Base-by-base conservation (phyloP, 768 basidiomycete species). In the Atractiella rhizophila region DNA sequence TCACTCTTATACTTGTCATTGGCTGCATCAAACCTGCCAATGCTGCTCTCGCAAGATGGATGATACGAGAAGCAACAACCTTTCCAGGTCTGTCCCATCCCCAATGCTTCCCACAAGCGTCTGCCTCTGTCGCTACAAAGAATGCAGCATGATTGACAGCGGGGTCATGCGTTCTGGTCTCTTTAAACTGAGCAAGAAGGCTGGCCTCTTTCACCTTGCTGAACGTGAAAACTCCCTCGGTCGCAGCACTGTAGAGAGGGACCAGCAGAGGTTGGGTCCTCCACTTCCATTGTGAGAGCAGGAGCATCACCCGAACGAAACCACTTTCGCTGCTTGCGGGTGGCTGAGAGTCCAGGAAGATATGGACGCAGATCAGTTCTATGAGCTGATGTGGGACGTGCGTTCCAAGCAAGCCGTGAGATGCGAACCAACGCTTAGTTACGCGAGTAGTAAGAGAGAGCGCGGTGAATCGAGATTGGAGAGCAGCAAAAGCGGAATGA, bases 351-450 rank as follows among this genome's bases (percentile, higher is more conserved):
- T 65, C 65, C 10, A 83, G 61, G 54, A 86, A 94, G 13, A 77
- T 64, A 26, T 63, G 62, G 0, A 82, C 79, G 56, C 79, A 81
- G 30, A 98, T 57, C 15, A 96, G 62, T 57, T 98, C 91, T 27
- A 80, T 68, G 0, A 69, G 73, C 56, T 94, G 82, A 44, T 71
- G 68, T 5, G 67, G 66, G 39, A 94, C 63, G 49, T 81, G 76
- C 0, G 65, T 59, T 4, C 68, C 64, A 26, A 96, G 66, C 42
- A 91, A 66, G n/a, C n/a, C n/a, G 55, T 98, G 91, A 6, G 76
- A 64, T 1, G 78, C 71, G 40, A 96, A 63, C 91, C 91, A 98
- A 31, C 88, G 69, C 61, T 94, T 88, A 37, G 79, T 68, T 13
- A 96, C 66, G 28, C 91, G 67, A 13, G 80, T 76, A 0, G 86